These are phyloP conservation scores for Brassica incana DNA, from an alignment of 345 rosid genomes.

Conservation along the genomic window DNA sequence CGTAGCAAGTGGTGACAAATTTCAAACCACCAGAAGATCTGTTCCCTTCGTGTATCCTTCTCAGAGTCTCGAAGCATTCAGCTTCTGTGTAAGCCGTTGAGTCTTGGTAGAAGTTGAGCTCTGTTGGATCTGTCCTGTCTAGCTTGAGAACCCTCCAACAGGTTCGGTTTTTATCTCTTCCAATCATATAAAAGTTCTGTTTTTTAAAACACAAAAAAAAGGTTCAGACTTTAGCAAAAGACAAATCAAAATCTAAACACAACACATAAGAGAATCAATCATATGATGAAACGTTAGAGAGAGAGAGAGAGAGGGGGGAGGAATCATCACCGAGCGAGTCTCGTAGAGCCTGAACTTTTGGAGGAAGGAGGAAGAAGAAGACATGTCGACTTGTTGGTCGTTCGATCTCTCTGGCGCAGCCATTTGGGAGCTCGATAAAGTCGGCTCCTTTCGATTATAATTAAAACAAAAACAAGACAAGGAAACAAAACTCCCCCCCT, in stretches of 20 bases:
- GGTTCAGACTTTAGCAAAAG: background rate
- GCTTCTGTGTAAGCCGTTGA: constrained; percentile 58
- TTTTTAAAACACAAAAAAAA: background rate
- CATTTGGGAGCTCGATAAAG: constrained; percentile 30
- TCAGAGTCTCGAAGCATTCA: constrained; percentile 65
- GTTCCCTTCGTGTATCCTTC: constrained; percentile 83
- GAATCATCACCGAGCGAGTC: constrained; percentile 72
- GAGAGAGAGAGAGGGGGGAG: background rate
- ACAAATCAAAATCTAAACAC: background rate
- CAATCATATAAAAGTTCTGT: constrained; percentile 87
- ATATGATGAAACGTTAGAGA: background rate
- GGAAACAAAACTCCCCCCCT: background rate
- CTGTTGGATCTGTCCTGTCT: constrained; percentile 68
- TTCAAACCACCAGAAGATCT: constrained; percentile 80
- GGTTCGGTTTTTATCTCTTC: constrained; percentile 70
- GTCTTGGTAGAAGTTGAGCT: constrained; percentile 69
- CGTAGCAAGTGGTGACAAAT: constrained; percentile 75
- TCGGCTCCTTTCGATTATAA: constrained; percentile 31
- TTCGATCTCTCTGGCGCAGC: constrained; percentile 46
- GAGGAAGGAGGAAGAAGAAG: constrained; percentile 47
- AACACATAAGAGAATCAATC: constrained; percentile 4
- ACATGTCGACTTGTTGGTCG: constrained; percentile 31
- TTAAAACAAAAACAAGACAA: constrained; percentile 5
- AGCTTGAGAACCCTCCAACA: constrained; percentile 82
- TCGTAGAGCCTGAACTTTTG: constrained; percentile 87